Base-by-base conservation (phyloP, 345 rosid genomes). In the Passiflora organensis region DNA sequence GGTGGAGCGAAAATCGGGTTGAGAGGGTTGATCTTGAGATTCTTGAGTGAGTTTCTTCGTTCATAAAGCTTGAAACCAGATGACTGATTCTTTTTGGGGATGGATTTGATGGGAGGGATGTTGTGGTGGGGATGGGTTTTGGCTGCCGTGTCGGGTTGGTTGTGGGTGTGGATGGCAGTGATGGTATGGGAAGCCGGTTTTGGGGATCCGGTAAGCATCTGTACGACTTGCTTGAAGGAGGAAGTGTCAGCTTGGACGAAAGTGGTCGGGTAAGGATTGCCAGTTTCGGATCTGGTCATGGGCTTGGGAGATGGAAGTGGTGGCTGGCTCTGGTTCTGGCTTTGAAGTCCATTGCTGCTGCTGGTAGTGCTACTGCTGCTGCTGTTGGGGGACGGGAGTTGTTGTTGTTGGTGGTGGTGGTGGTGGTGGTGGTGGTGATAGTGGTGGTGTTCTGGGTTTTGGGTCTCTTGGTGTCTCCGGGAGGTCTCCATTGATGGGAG, bases 221-320 rank as follows among this genome's bases (percentile, higher is more conserved):
- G 99, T 57, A 93, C 99, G 25, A 93, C 99, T 70, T 89, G 97
- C 47, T 93, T 93, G 82, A 93, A 93, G 19, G 97, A 82, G 50
- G 95, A 74, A 24, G 91, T 77, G 44, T 93, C 97, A 0, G 99
- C 99, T 69, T 93, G 96, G 48, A 93, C 99, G 70, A 93, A 93
- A 43, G 99, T 93, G 17, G 96, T 93, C 41, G 99, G 99, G 78
- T 80, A 93, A 0, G 97, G 96, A 74, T 74, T 84, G 0, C 78
- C 71, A 24, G 91, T 65, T 44, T 93, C 99, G 78, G 96, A 85
- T 84, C 97, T 84, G 54, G 83, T 71, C 24, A 85, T 68, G 41
- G 85, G 75, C 32, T 63, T 76, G 37, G 95, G 82, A 15, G 78
- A 63, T 0, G 60, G 65, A 16, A 58, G 61, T 6, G 59, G 61